These are phyloP conservation scores for Ensete glaucum DNA, from an alignment of 176 grass and related monocot species.

Conservation along the genomic window DNA sequence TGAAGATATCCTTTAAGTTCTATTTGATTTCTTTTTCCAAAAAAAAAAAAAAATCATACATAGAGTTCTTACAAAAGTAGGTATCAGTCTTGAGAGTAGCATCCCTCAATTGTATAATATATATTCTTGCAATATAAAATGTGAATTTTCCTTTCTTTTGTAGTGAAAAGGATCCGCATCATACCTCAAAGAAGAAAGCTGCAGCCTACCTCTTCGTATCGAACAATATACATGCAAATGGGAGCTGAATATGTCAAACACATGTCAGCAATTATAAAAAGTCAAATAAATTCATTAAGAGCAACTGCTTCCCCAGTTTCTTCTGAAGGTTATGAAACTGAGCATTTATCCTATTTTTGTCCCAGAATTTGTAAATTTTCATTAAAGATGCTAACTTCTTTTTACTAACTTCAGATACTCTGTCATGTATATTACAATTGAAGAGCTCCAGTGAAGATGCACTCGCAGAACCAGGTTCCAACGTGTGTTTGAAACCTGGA, in stretches of 20 bases:
- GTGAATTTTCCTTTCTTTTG: background rate
- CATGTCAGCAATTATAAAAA: slow-evolving; percentile 66
- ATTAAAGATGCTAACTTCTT: background rate
- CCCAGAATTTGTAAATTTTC: background rate
- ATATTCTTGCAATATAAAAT: background rate
- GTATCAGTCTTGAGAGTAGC: background rate
- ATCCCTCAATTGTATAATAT: background rate
- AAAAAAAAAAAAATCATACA: too few species aligned
- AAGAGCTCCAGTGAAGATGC: slow-evolving; percentile 57
- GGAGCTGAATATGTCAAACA: slow-evolving; percentile 76
- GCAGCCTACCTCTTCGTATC: slow-evolving; percentile 51
- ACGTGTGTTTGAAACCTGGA: slow-evolving; percentile 63
- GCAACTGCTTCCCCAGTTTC: slow-evolving; percentile 10
- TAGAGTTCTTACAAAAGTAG: too few species aligned
- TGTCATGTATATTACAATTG: slow-evolving; percentile 62
- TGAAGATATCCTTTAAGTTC: background rate
- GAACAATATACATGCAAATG: slow-evolving; percentile 73
- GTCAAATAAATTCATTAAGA: slow-evolving; percentile 41
- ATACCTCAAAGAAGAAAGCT: slow-evolving; percentile 60
- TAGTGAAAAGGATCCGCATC: slow-evolving; percentile 81
- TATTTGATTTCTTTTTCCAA: background rate
- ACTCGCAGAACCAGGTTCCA: slow-evolving; percentile 43
- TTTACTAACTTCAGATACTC: slow-evolving; percentile 38
- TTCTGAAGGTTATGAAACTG: slow-evolving; percentile 13
- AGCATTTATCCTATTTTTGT: background rate